Evolutionary conservation across 306 rosid genomes (phyloP), one percentile per base, ranked within the genome.

Genomic region (Cucurbita maxima): DNA sequence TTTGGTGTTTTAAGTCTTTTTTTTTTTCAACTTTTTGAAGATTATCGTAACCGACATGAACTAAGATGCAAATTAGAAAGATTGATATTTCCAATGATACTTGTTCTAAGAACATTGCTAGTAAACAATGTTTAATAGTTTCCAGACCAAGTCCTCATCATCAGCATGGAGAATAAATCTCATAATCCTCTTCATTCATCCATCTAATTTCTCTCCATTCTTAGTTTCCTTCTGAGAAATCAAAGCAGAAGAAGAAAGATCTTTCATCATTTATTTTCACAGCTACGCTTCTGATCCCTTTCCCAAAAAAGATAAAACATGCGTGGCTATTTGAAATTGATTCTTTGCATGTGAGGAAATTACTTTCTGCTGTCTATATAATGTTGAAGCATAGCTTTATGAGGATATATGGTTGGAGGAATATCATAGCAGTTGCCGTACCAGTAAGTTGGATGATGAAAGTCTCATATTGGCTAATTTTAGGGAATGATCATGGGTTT

Each of bases 351-450:
- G 18, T 38, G 47, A 19, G 20, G 47, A 16, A 61, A 68, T 68
- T 68, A 45, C 43, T 68, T 47, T 25, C 13, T 48, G 13, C 54
- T 7, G 44, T 68, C 73, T 20, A 11, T 45, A 69, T 13, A 48
- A 14, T 15, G 10, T 69, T 69, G 15, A 18, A 20, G 55, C 37
- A 67, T 25, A 44, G 8, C 14, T 15, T 14, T 50, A 15, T 30
- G 45, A 30, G 74, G 58, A 48, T 48, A 47, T 68, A 48, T 69
- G 73, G 74, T 10, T 69, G 74, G 74, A 45, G 73, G 41, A 50
- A 12, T 4, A 48, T 13, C 44, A 8, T 13, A 22, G 14, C n/a
- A n/a, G n/a, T n/a, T n/a, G n/a, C 44, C 40, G 1, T 45, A 18
- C 40, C 55, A 19, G 53, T 66, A 10, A 25, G 25, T 25, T 25